A percentile compares a stretch with the other conserved stretches of the same genome.
Evolutionary conservation across 352 stramenopile genomes (phyloP).

Genomic region (Phytophthora lateralis): DNA sequence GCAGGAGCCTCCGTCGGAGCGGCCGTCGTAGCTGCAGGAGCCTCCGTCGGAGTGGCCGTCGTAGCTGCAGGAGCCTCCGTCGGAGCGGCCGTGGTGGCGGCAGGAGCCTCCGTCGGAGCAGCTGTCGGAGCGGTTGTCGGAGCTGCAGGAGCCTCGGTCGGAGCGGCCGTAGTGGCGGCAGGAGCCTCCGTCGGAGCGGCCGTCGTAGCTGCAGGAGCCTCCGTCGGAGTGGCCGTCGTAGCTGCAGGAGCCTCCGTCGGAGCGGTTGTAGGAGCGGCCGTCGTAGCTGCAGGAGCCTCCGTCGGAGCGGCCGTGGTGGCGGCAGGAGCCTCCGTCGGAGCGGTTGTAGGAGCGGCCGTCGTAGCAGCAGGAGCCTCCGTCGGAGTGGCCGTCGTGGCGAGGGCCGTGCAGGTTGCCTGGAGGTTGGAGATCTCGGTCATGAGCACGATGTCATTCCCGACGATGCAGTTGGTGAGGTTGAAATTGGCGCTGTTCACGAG

Average conservation of each 20-base stretch:
- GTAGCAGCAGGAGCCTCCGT: conserved; percentile 9
- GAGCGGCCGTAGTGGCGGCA: conserved; percentile 12
- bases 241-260: conserved; percentile 1
- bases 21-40: conserved; percentile 7
- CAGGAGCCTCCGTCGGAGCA: conserved; percentile 10
- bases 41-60: neutral
- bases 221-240: conserved; percentile 4
- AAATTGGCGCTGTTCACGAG: conserved; percentile 57
- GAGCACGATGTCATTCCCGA: conserved; percentile 53
- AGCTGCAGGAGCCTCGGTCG: conserved; percentile 15
- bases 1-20: conserved; percentile 2
- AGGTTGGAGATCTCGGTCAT: conserved; percentile 55
- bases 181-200: conserved; percentile 15
- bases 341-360: conserved; percentile 1
- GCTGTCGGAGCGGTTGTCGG: conserved; percentile 1
- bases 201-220: conserved; percentile 5
- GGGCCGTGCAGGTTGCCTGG: conserved; percentile 43
- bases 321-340: conserved; percentile 2
- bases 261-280: conserved; percentile 4
- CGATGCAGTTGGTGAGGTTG: conserved; percentile 58
- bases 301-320: conserved; percentile 1
- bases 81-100: neutral
- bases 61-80: conserved; percentile 8
- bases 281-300: conserved; percentile 6
- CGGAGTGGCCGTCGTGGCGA: conserved; percentile 13